Conservation (phyloP, 106 monocot genomes). For the Apostasia ramifera region DNA sequence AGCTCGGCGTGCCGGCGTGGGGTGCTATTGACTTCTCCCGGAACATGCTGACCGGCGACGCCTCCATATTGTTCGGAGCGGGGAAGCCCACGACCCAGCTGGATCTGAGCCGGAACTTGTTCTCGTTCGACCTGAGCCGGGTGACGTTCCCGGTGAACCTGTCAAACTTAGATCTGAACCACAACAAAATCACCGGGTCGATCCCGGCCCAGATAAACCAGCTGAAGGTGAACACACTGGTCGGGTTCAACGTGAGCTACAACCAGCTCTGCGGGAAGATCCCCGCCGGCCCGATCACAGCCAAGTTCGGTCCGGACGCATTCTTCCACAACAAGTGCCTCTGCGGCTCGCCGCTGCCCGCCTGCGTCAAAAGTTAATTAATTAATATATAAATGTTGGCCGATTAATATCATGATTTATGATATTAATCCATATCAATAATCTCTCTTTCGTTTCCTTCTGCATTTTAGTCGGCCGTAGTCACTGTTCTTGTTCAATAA, state of each 20-base stretch:
- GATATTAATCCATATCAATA: no score
- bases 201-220: conserved; percentile 12
- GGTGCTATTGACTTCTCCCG: conserved; percentile 27
- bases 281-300: conserved; percentile 18
- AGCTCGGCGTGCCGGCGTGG: conserved; percentile 8
- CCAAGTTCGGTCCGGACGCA: conserved; percentile 12
- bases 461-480: no score
- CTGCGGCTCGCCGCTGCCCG: conserved; percentile 41
- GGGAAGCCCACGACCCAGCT: conserved; percentile 16
- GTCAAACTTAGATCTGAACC: conserved; percentile 12
- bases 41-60: conserved; percentile 47
- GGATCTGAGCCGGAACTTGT: conserved; percentile 31
- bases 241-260: conserved; percentile 43
- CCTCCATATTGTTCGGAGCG: conserved; percentile 35
- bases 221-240: conserved; percentile 2
- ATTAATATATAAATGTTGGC: no score
- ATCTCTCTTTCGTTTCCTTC: no score
- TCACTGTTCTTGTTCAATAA: no score
- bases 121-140: conserved; percentile 40
- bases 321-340: conserved; percentile 48
- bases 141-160: conserved; percentile 25
- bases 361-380: neutral
- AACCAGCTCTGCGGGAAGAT: conserved; percentile 51
- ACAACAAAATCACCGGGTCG: conserved; percentile 12
- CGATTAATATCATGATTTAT: no score